phyloP scores from a whole-genome alignment of 2,329 filamentous ascomycete genomes.

The Colletotrichum paranaense region DNA sequence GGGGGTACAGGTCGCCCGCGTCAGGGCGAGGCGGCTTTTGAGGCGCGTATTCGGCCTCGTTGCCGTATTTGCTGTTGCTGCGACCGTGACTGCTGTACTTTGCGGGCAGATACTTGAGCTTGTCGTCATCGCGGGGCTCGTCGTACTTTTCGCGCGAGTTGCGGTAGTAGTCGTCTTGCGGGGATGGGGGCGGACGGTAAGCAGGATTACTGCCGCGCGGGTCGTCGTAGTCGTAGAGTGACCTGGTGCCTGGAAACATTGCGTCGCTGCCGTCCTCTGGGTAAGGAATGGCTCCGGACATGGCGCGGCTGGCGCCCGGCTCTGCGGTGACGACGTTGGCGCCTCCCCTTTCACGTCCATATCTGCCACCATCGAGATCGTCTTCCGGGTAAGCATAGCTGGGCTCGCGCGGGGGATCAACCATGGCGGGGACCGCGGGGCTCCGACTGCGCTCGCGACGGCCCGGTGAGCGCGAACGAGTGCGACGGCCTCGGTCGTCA shows the following conservation, averaged over 20 bases:
- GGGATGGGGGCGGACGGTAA: slow-evolving; percentile 49
- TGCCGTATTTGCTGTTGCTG: slow-evolving; percentile 36
- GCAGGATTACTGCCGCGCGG: slow-evolving; percentile 36
- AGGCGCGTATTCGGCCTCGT: slow-evolving; percentile 40
- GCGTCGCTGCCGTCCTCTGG: slow-evolving; percentile 50
- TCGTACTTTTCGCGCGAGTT: slow-evolving; percentile 49
- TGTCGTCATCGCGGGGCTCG: slow-evolving; percentile 46
- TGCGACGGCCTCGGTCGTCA: slow-evolving; percentile 56
- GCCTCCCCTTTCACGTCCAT: slow-evolving; percentile 38
- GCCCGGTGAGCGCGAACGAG: slow-evolving; percentile 60
- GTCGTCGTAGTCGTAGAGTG: slow-evolving; percentile 54
- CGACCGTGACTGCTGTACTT: slow-evolving; percentile 56
- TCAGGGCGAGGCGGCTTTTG: slow-evolving; percentile 38
- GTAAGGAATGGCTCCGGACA: slow-evolving; percentile 47
- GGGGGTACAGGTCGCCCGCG: slow-evolving; percentile 49
- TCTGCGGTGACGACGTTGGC: slow-evolving; percentile 33
- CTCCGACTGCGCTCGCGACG: slow-evolving; percentile 51
- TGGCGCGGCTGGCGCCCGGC: slow-evolving; percentile 14
- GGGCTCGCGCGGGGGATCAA: slow-evolving; percentile 55
- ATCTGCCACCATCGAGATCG: slow-evolving; percentile 51
- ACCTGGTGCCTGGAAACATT: slow-evolving; percentile 51
- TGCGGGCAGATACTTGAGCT: slow-evolving; percentile 57
- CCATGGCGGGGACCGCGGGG: slow-evolving; percentile 42
- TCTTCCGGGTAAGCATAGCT: slow-evolving; percentile 56
- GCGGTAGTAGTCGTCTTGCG: slow-evolving; percentile 48